A percentile compares a stretch with the other conserved stretches of the same genome.
Evolutionary conservation across 805 yeast genomes (phyloP).

Genomic region (Candida michaelii): DNA sequence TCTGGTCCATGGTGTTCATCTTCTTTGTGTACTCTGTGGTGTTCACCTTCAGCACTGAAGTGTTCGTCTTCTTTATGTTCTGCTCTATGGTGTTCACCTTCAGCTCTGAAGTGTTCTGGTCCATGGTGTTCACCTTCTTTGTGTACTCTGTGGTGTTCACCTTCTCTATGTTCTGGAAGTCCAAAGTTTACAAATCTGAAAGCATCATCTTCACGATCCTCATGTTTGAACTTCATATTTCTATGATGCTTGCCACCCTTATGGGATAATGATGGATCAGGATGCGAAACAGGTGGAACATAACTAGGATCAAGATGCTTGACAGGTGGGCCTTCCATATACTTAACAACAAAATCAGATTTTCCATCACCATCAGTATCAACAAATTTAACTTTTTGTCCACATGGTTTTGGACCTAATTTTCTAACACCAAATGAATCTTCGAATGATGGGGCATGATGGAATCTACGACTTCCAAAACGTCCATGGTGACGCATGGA

Average conservation of each 20-base stretch:
- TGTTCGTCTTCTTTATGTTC: not conserved
- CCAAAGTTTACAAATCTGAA: not conserved
- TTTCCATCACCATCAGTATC: constrained; percentile 7
- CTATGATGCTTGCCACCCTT: not conserved
- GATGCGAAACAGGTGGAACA: no score
- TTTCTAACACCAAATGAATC: not conserved
- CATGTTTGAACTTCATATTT: not conserved
- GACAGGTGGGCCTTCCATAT: not conserved
- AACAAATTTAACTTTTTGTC: constrained; percentile 1
- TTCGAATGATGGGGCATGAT: not conserved
- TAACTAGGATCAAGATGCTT: no score
- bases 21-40: not conserved
- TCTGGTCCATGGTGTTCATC: not conserved
- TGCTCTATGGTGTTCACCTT: not conserved
- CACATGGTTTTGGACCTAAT: not conserved
- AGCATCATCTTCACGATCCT: not conserved
- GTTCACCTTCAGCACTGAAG: not conserved
- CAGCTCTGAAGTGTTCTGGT: not conserved
- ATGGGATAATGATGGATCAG: no score
- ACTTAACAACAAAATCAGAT: constrained; percentile 6
- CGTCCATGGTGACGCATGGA: not conserved
- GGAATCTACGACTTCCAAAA: constrained; percentile 1
- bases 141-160: not conserved
- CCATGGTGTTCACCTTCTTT: no score
- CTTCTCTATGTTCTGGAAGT: not conserved